Conservation (phyloP, 352 stramenopile species). For the Phytophthora syringae region DNA sequence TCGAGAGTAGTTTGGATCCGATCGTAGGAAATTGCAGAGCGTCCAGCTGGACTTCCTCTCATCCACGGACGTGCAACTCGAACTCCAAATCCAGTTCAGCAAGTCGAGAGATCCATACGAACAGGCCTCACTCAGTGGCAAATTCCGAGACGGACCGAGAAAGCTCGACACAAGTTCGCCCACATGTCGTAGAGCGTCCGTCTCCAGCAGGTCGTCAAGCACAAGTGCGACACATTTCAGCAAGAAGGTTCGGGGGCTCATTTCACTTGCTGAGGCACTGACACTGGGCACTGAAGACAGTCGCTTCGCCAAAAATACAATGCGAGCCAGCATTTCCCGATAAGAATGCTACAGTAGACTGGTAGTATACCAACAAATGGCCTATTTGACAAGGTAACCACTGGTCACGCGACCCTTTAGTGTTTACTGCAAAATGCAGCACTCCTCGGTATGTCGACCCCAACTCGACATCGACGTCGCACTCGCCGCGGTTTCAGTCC, state of each 20-base stretch:
- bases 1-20: not conserved
- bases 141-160: not conserved
- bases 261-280: not conserved
- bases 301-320: no score
- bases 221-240: not conserved
- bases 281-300: no score
- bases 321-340: no score
- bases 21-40: not conserved
- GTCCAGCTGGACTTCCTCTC: not conserved
- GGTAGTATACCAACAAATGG: no score
- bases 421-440: slow-evolving; percentile 29
- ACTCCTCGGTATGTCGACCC: slow-evolving; percentile 22
- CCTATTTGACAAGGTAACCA: no score
- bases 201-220: not conserved
- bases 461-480: slow-evolving; percentile 24
- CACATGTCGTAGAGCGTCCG: not conserved
- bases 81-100: not conserved
- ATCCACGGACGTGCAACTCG: not conserved
- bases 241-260: not conserved
- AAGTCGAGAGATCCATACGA: not conserved
- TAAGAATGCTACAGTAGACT: no score
- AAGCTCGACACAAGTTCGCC: not conserved
- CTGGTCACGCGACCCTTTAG: no score
- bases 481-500: slow-evolving; percentile 18
- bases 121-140: not conserved